phyloP scores from a whole-genome alignment of 1,284 basidiomycete species.

The Calocybe gambosa region DNA sequence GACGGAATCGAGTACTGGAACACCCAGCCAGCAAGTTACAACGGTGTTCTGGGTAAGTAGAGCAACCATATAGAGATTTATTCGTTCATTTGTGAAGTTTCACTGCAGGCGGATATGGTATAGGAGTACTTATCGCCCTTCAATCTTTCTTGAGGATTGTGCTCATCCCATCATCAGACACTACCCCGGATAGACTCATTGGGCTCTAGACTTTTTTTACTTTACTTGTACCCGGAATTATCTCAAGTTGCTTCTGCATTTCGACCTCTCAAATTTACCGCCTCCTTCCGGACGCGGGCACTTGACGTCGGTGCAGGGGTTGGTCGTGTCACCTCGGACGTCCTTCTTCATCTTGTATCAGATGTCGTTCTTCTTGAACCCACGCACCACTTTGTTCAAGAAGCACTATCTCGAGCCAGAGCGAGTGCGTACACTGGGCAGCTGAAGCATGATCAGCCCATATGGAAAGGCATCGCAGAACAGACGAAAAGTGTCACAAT shows the following conservation, averaged over 20 bases:
- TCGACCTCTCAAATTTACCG: slow-evolving; percentile 31
- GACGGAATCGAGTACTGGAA: slow-evolving; percentile 77
- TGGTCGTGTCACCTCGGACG: slow-evolving; percentile 82
- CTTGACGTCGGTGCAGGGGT: slow-evolving; percentile 91
- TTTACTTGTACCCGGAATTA: slow-evolving; percentile 74
- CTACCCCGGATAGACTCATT: slow-evolving; percentile 86
- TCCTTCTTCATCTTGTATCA: slow-evolving; percentile 78
- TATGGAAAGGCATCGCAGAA: slow-evolving; percentile 67
- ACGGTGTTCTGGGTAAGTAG: slow-evolving; percentile 63
- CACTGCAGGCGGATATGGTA: slow-evolving; percentile 60
- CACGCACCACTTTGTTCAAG: slow-evolving; percentile 67
- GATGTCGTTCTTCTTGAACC: slow-evolving; percentile 89
- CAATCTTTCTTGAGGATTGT: neutral
- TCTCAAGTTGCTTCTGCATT: slow-evolving; percentile 70
- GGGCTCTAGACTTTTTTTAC: slow-evolving; percentile 80
- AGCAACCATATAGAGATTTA: slow-evolving; percentile 8
- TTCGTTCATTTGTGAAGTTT: slow-evolving; percentile 15
- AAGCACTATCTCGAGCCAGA: slow-evolving; percentile 54
- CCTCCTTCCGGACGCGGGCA: slow-evolving; percentile 49
- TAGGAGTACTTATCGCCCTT: slow-evolving; percentile 44
- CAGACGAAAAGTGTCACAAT: slow-evolving; percentile 75
- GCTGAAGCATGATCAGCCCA: slow-evolving; percentile 11
- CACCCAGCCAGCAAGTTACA: slow-evolving; percentile 62
- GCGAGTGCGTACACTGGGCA: slow-evolving; percentile 26
- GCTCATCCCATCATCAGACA: slow-evolving; percentile 39